Conservation (phyloP, 2,329 filamentous ascomycete genomes). For the Epichloe gansuensis region DNA sequence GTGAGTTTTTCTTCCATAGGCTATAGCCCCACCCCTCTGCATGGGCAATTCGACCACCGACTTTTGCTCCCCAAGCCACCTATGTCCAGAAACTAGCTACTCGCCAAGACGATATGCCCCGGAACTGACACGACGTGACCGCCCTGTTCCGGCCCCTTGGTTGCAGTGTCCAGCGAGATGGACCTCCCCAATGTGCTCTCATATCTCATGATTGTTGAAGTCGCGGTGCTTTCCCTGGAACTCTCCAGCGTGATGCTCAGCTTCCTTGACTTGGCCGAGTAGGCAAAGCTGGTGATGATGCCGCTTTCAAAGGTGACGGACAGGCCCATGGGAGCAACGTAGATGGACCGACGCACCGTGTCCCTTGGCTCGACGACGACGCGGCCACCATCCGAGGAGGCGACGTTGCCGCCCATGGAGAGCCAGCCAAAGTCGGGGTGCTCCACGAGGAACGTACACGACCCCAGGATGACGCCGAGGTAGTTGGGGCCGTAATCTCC, state of each 20-base stretch:
- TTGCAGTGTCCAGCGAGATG: background rate
- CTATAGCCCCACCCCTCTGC: too few species aligned
- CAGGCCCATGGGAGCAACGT: constrained; percentile 33
- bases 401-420: constrained; percentile 33
- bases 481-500: constrained; percentile 47
- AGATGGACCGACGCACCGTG: constrained; percentile 34
- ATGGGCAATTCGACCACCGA: too few species aligned
- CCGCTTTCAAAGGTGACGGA: constrained; percentile 31
- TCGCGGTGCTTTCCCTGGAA: background rate
- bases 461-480: constrained; percentile 36
- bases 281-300: constrained; percentile 26
- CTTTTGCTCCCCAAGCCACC: too few species aligned
- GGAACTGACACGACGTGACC: background rate
- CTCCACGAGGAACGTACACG: constrained; percentile 35
- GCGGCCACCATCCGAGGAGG: constrained; percentile 16
- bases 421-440: constrained; percentile 33
- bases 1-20: too few species aligned
- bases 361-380: constrained; percentile 30
- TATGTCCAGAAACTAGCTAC: too few species aligned
- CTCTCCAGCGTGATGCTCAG: background rate
- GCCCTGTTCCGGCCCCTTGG: background rate
- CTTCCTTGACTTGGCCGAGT: constrained; percentile 5
- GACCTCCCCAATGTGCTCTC: background rate
- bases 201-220: background rate
- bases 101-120: background rate